Evolutionary conservation across 2,329 filamentous ascomycete species (phyloP), one percentile per base, ranked within the genome.

Genomic region (Fusarium setosum): DNA sequence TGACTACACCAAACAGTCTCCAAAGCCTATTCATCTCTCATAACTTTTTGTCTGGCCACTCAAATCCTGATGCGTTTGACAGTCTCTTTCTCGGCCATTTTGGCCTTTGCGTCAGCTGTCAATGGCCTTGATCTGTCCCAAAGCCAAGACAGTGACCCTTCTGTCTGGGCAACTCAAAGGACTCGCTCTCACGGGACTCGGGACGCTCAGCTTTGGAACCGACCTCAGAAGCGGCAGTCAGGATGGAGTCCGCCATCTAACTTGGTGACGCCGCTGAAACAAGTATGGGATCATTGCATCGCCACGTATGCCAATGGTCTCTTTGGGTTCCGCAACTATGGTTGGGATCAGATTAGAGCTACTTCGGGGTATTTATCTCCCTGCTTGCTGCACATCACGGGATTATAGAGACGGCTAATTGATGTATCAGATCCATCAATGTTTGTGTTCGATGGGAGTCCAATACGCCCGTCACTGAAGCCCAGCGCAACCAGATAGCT

Each of bases 401-500:
- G 3, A 6, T n/a, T 10, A 5, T 40, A 12, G 15, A 34, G 23
- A 17, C 5, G 31, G 26, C 12, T 17, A 40, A 38, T 17, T 24
- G 4, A 17, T 34, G 4, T 6, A 11, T 20, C 1, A 56, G 53
- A 10, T 44, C 60, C 21, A 40, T 68, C 48, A 68, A 67, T 56
- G 63, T 66, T 42, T 82, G 80, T 58, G 79, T 82, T 8, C 77
- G 80, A 42, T 82, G 80, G 80, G 79, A 82, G 55, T 79, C 77
- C 6, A 73, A 64, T 38, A 66, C 72, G 2, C 67, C 72, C 3
- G 74, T 80, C n/a, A 76, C 75, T 2, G 76, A 75, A 13, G 77
- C 72, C 3, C 75, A 81, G 61, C 78, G 80, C 31, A 71, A 67
- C 15, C 67, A 78, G 44, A 69, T 81, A 21, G 73, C 77, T 44